Percentiles rank a stretch among this genome's conserved stretches.
These are phyloP conservation scores for Euphrasia arctica DNA, from an alignment of 305 asterid species.

Conservation along the genomic window DNA sequence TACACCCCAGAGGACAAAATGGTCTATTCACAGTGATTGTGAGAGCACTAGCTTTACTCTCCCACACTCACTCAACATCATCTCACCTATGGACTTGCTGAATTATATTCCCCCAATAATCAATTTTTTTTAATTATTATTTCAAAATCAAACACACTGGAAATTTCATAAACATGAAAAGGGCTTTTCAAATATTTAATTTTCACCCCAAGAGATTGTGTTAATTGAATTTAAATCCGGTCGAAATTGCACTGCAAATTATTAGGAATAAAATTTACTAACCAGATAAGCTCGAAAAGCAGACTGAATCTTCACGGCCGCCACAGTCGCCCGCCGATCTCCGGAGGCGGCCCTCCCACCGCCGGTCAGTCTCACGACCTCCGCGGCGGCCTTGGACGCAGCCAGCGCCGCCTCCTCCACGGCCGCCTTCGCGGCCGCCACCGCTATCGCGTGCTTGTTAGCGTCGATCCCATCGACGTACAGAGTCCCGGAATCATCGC, in stretches of 20 bases:
- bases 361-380: slow-evolving; percentile 67
- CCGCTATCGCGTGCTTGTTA: slow-evolving; percentile 87
- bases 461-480: slow-evolving; percentile 55
- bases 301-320: slow-evolving; percentile 84
- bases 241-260: not conserved
- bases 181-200: slow-evolving; percentile 3
- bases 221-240: not conserved
- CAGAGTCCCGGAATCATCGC: slow-evolving; percentile 27
- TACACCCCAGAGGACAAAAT: slow-evolving; percentile 27
- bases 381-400: slow-evolving; percentile 93
- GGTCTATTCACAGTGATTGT: slow-evolving; percentile 29
- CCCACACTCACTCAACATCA: not conserved
- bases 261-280: slow-evolving; percentile 19
- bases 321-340: slow-evolving; percentile 55
- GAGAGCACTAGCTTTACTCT: slow-evolving; percentile 22
- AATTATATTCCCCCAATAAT: not conserved
- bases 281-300: slow-evolving; percentile 95
- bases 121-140: not conserved
- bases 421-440: slow-evolving; percentile 56
- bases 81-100: not conserved
- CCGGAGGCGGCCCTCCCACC: slow-evolving; percentile 31
- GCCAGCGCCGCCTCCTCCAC: slow-evolving; percentile 98
- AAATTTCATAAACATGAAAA: slow-evolving; percentile 20
- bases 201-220: not conserved
- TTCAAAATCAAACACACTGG: slow-evolving; percentile 15